These are phyloP conservation scores for Colletotrichum aenigma DNA, from an alignment of 2,329 filamentous ascomycete species.

Conservation along the genomic window DNA sequence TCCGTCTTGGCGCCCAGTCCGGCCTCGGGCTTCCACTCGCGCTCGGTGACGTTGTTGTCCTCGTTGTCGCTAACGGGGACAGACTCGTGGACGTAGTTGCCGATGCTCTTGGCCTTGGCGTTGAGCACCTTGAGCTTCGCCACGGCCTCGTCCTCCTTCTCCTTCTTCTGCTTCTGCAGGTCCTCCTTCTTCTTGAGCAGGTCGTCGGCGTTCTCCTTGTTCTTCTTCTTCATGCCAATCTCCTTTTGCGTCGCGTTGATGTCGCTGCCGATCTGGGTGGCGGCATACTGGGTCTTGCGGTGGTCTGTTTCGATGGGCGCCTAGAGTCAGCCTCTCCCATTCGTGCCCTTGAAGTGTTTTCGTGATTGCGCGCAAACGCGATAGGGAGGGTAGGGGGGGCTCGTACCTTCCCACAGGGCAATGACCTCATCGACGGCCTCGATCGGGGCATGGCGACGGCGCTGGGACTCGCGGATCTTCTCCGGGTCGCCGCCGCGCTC, in stretches of 20 bases:
- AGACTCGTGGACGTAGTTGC: conserved; percentile 89
- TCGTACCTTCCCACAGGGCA: conserved; percentile 60
- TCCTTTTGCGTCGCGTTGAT: conserved; percentile 91
- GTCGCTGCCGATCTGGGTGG: conserved; percentile 79
- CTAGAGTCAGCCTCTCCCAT: background rate
- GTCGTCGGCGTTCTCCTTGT: conserved; percentile 85
- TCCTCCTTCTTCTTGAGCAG: conserved; percentile 79
- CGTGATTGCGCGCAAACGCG: conserved; percentile 43
- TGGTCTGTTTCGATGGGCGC: background rate
- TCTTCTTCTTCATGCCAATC: conserved; percentile 92
- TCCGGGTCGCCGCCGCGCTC: conserved; percentile 92
- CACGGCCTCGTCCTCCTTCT: conserved; percentile 72
- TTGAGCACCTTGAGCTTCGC: conserved; percentile 69
- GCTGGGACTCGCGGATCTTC: conserved; percentile 90
- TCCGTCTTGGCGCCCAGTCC: conserved; percentile 69
- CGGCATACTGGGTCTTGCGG: conserved; percentile 70
- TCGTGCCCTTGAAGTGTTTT: background rate
- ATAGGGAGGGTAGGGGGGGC: conserved; percentile 30
- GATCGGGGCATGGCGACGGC: conserved; percentile 78
- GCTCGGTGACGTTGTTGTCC: conserved; percentile 81
- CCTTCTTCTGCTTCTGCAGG: conserved; percentile 83
- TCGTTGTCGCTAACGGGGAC: conserved; percentile 83
- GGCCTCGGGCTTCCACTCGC: conserved; percentile 81
- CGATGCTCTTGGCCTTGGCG: conserved; percentile 82
- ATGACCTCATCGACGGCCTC: conserved; percentile 92